These are phyloP conservation scores for Blastocystis sp. DNA, from an alignment of 352 stramenopile species.

Conservation along the genomic window DNA sequence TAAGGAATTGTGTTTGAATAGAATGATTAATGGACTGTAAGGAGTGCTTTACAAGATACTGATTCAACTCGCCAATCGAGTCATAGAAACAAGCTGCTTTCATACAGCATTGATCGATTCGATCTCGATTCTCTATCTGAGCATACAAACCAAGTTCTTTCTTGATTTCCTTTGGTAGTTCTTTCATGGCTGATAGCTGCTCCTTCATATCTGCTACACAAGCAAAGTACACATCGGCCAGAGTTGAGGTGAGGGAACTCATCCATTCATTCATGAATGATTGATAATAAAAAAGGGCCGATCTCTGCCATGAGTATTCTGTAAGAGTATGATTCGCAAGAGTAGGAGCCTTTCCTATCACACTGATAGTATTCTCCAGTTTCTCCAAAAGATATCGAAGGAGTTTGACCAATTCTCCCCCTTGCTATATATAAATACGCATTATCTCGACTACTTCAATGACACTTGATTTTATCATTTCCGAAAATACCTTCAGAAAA, in stretches of 20 bases:
- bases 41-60: not conserved
- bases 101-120: not conserved
- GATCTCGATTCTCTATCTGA: not conserved
- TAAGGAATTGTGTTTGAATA: not conserved
- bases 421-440: not conserved
- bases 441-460: not conserved
- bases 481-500: not conserved
- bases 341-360: not conserved
- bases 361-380: not conserved
- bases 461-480: not conserved
- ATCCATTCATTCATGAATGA: not conserved
- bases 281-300: no score
- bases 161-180: slow-evolving; percentile 51
- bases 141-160: slow-evolving; percentile 2
- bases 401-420: not conserved
- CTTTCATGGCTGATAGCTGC: not conserved
- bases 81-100: not conserved
- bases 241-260: not conserved
- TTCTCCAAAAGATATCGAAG: not conserved
- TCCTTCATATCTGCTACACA: not conserved
- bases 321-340: not conserved
- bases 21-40: not conserved
- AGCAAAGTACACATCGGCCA: not conserved
- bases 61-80: not conserved
- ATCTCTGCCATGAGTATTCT: not conserved